Base-by-base conservation (phyloP, 1,284 basidiomycete genomes). In the Papiliotrema fonsecae region DNA sequence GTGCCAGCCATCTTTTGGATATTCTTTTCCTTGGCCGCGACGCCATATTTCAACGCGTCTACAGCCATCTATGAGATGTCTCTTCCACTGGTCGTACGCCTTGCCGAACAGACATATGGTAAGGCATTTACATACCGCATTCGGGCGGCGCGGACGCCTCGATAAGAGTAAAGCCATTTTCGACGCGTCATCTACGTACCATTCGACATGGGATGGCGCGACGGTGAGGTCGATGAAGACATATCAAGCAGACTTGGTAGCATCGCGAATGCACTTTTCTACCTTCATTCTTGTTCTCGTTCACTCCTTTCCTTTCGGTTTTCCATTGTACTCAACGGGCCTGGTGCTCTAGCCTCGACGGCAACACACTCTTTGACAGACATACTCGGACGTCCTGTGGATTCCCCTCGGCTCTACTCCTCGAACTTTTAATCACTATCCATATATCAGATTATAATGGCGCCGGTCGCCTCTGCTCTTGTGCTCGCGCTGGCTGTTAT, bases 391-490 rank as follows among this genome's bases (percentile, higher is more conserved):
- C 27, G 28, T 35, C 25, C 32, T 37, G 39, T 35, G 7, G n/a
- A 42, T 10, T 16, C 35, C 5, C 9, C 14, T 31, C 19, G 16
- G 9, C 37, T 47, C 6, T 28, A 31, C 6, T 31, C 25, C 5
- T 31, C 24, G 6, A 9, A 18, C 30, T 5, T 3, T n/a, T 19
- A 6, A 47, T 3, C 19, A 39, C n/a, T 24, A 6, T 21, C 31
- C n/a, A 30, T 4, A 30, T 3, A 4, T 40, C 27, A 18, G 9
- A 16, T 41, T 34, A 62, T 37, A 41, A 69, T 70, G 66, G 65
- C 64, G 56, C 66, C 65, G 54, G 61, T 63, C 62, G 57, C 60
- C 56, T 39, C 48, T 46, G 45, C 62, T 26, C 53, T 67, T 28
- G 50, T 63, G 24, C 42, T 56, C 34, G 45, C 64, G 37, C 49